These are phyloP conservation scores for Benincasa hispida DNA, from an alignment of 306 rosid genomes.

Conservation along the genomic window DNA sequence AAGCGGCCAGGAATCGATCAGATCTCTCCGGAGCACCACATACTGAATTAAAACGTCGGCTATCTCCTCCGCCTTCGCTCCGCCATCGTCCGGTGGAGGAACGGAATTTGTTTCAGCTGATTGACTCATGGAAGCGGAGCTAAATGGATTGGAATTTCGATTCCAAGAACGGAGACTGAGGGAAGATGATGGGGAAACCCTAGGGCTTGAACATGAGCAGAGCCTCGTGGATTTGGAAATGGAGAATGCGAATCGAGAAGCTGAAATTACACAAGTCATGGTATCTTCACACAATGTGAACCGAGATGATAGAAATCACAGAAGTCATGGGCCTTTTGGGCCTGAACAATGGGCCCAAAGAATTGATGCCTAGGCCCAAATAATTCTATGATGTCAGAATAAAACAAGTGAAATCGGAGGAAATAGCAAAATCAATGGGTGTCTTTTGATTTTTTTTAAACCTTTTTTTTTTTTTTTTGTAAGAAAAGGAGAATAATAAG, in stretches of 20 bases:
- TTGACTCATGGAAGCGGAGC: conserved; percentile 51
- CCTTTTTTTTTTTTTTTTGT: no score
- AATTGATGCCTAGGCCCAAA: neutral
- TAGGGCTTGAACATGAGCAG: neutral
- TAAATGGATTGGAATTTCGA: conserved; percentile 22
- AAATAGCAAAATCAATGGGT: no score
- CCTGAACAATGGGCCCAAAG: neutral
- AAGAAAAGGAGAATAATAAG: no score
- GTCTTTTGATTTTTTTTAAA: no score
- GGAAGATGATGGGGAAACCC: conserved; percentile 6
- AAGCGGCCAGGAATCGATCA: conserved; percentile 71
- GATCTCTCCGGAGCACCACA: conserved; percentile 90
- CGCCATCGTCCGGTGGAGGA: conserved; percentile 10
- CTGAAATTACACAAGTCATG: conserved; percentile 30
- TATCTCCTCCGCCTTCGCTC: conserved; percentile 13
- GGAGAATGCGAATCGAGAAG: conserved; percentile 23
- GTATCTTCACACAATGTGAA: conserved; percentile 2
- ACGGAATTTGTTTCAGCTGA: conserved; percentile 12
- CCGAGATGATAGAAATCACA: no score
- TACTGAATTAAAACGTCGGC: conserved; percentile 57
- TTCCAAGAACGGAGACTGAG: neutral
- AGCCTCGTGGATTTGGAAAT: neutral
- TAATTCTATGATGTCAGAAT: no score
- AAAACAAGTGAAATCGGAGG: no score
- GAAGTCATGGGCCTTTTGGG: neutral